Evolutionary conservation across 140 eudicot species (phyloP), one percentile per base, ranked within the genome.

Genomic region (Senecio squalidus): DNA sequence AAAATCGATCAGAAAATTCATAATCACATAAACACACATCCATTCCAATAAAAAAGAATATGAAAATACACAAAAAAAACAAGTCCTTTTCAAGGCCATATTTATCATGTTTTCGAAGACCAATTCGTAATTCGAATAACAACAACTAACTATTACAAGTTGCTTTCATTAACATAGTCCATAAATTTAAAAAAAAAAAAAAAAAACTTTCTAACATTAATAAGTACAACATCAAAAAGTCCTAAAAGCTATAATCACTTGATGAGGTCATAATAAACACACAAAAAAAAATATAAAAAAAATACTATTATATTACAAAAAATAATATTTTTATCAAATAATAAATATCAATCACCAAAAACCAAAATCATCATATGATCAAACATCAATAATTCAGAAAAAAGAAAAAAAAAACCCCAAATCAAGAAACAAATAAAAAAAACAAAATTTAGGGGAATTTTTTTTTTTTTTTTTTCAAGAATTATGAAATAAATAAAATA

Each of bases 181-280:
- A 16, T 23, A 48, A 45, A 5, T 25, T 10, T 25, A 17, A 41
- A 8, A 18, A 27, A 8, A 11, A 36, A 18, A 43, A 17, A 41
- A 8, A 18, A 27, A 8, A 11, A 36, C 50, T 18, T 55, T 17
- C 17, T 31, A 30, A 11, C 16, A 31, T 14, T 43, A 40, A 56
- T 33, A 53, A 34, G 65, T 45, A 53, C 18, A 62, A 62, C 16
- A 62, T 54, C 65, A 71, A 54, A 62, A 62, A 2, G 17, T 55
- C 33, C 3, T 16, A 39, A 54, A 41, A 28, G 46, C 23, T 66
- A 40, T 7, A 6, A 44, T 54, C 70, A 25, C 39, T 47, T 23
- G 71, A 62, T 62, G 76, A 62, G 39, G 70, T 71, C 76, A 71
- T 44, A 33, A 27, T 71, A 59, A 69, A 34, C 36, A 36, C 0